These are phyloP conservation scores for Pseudofabraea citricarpa DNA, from an alignment of 2,329 filamentous ascomycete species.

Conservation along the genomic window DNA sequence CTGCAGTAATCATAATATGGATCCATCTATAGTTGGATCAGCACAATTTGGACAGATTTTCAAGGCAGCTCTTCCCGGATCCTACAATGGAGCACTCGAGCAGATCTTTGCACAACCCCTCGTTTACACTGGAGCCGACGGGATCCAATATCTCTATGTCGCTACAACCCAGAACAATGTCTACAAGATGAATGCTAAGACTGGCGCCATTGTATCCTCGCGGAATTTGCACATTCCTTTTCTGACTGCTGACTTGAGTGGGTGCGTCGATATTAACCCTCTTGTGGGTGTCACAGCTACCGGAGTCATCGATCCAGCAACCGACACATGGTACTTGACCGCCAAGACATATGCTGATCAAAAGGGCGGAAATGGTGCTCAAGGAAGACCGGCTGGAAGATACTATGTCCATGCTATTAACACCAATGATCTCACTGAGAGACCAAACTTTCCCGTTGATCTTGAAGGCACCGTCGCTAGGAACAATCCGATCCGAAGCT, in stretches of 20 bases:
- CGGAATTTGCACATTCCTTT: slow-evolving; percentile 46
- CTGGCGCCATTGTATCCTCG: slow-evolving; percentile 42
- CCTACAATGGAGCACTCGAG: slow-evolving; percentile 43
- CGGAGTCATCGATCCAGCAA: slow-evolving; percentile 44
- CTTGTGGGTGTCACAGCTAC: slow-evolving; percentile 43
- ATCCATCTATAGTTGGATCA: slow-evolving; percentile 51
- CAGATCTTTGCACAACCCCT: slow-evolving; percentile 48
- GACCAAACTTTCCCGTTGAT: slow-evolving; percentile 35
- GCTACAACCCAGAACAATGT: slow-evolving; percentile 54
- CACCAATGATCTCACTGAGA: slow-evolving; percentile 37
- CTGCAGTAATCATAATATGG: slow-evolving; percentile 54
- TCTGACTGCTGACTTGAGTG: slow-evolving; percentile 38
- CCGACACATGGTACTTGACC: slow-evolving; percentile 43
- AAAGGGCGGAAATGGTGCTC: slow-evolving; percentile 26
- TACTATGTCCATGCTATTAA: slow-evolving; percentile 42
- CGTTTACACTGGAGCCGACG: slow-evolving; percentile 44
- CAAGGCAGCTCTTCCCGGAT: slow-evolving; percentile 45
- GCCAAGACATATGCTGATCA: slow-evolving; percentile 43
- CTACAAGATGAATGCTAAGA: slow-evolving; percentile 51
- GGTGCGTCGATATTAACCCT: slow-evolving; percentile 43
- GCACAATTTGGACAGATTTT: slow-evolving; percentile 52
- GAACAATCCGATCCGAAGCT: slow-evolving; percentile 40
- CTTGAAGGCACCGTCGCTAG: slow-evolving; percentile 38
- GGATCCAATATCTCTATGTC: slow-evolving; percentile 48
- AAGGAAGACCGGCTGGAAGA: slow-evolving; percentile 36